Conservation (phyloP, 1,284 basidiomycete genomes). For the Microbotryum intermedium region DNA sequence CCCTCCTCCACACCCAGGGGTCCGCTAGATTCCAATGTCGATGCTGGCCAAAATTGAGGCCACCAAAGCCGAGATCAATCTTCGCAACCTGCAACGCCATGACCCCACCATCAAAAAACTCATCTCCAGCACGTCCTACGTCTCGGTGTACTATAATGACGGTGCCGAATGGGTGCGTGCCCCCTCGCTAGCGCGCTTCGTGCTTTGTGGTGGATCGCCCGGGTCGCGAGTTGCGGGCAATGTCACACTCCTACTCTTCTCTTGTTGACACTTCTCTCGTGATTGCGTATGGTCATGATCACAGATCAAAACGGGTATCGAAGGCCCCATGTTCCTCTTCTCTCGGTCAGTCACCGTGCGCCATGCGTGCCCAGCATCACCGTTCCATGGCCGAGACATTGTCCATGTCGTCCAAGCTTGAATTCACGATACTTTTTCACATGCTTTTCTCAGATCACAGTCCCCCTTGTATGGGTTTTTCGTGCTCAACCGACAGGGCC, state of each 20-base stretch:
- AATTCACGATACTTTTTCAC: not conserved
- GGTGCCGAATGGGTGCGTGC: slow-evolving; percentile 36
- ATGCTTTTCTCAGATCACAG: slow-evolving; percentile 7
- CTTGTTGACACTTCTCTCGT: not conserved
- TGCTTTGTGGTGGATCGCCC: not conserved
- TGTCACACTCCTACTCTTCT: not conserved
- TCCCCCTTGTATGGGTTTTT: slow-evolving; percentile 72
- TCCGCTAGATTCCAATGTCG: not conserved
- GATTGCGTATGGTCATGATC: not conserved
- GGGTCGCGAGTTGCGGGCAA: not conserved
- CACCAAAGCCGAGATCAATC: slow-evolving; percentile 46
- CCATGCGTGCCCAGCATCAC: too few relatives aligned
- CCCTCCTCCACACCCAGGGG: too few relatives aligned
- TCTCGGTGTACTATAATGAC: slow-evolving; percentile 43
- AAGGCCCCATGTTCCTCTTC: slow-evolving; percentile 82
- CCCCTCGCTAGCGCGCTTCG: not conserved
- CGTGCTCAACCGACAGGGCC: slow-evolving; percentile 76
- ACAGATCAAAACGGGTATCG: slow-evolving; percentile 68
- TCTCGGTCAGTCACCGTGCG: slow-evolving; percentile 54
- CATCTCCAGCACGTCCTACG: slow-evolving; percentile 74
- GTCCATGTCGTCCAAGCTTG: not conserved
- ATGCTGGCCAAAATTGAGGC: slow-evolving; percentile 19
- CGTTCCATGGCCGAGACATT: too few relatives aligned
- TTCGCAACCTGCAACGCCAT: slow-evolving; percentile 69
- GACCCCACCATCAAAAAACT: slow-evolving; percentile 71